Percentiles rank a stretch among this genome's conserved stretches.
phyloP scores from a whole-genome alignment of 164 flowering plant genomes.

The Pachysandra terminalis region DNA sequence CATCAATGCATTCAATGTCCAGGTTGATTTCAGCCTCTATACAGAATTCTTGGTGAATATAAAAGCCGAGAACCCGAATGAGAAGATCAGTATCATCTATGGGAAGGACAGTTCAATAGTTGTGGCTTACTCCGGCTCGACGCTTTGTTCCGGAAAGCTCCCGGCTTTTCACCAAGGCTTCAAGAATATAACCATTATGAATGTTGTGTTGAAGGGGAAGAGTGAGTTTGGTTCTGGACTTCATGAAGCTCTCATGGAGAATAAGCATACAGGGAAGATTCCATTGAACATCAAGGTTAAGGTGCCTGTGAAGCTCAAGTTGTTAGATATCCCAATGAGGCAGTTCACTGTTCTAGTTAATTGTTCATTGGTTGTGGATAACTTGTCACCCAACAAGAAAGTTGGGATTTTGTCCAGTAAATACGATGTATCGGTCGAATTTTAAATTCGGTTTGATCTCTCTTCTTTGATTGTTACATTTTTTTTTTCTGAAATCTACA shows the following conservation, averaged over 20 bases:
- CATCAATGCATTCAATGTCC: constrained; percentile 36
- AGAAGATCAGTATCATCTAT: constrained; percentile 40
- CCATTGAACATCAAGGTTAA: constrained; percentile 44
- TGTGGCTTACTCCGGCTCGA: constrained; percentile 28
- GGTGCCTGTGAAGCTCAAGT: constrained; percentile 42
- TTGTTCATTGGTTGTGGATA: constrained; percentile 50
- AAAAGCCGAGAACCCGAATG: constrained; percentile 56
- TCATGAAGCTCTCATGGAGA: constrained; percentile 38
- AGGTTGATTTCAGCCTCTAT: constrained; percentile 37
- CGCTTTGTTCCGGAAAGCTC: constrained; percentile 45
- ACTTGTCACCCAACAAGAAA: constrained; percentile 42
- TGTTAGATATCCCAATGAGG: constrained; percentile 25
- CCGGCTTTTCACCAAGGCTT: constrained; percentile 54
- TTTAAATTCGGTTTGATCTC: constrained; percentile 5
- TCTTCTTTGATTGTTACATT: background rate
- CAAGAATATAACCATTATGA: constrained; percentile 34
- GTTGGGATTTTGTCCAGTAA: constrained; percentile 33
- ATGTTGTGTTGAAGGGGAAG: constrained; percentile 40
- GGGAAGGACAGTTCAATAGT: constrained; percentile 29
- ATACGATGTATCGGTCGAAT: constrained; percentile 7
- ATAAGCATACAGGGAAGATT: constrained; percentile 29
- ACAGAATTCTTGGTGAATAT: constrained; percentile 39
- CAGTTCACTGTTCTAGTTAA: constrained; percentile 36
- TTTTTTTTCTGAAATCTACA: background rate
- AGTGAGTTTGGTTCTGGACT: constrained; percentile 51